Base-by-base conservation (phyloP, 2,329 filamentous ascomycete species). In the Fusarium musae region DNA sequence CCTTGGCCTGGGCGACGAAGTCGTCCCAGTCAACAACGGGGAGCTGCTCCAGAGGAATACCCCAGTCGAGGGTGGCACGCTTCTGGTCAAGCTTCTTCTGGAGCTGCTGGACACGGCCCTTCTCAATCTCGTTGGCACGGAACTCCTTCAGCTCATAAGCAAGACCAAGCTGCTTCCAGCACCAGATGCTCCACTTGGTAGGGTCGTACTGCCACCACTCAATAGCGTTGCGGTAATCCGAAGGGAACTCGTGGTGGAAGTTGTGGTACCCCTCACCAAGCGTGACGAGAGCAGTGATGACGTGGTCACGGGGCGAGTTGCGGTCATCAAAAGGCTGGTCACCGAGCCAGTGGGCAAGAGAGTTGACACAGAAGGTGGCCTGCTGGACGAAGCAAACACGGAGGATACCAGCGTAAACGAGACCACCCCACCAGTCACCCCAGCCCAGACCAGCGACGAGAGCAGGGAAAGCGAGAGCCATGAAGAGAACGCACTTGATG, bases 171-270 rank as follows among this genome's bases (percentile, higher is more conserved):
- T 92, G 90, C 89, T 96, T 96, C 92, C 93, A 95, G 67, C 87
- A 78, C 91, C 91, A 94, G 86, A 97, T 97, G 80, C 85, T 88
- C 93, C 94, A 96, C 87, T 97, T 97, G 82, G 94, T 97, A 52
- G 94, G 94, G 82, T 97, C 94, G 80, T 97, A 97, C 81, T 97
- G 94, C 85, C 91, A 92, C 93, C 94, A 97, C 84, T 94, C 88
- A 77, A 96, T 96, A 70, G 93, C 94, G 82, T 97, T 97, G 81
- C 94, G 93, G 90, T 96, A 97, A 83, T 97, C 94, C 16, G 93
- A 96, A 61, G 94, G 94, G 85, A 97, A 97, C 83, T 97, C 94
- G 88, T 97, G 94, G 85, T 97, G 94, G 89, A 97, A 97, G 88
- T 97, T 97, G 89, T 97, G 94, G 86, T 97, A 97, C 36, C 94